Percentiles rank a stretch among this genome's conserved stretches.
Conservation (phyloP, 805 yeast species). For the Hanseniaspora taiwanica region DNA sequence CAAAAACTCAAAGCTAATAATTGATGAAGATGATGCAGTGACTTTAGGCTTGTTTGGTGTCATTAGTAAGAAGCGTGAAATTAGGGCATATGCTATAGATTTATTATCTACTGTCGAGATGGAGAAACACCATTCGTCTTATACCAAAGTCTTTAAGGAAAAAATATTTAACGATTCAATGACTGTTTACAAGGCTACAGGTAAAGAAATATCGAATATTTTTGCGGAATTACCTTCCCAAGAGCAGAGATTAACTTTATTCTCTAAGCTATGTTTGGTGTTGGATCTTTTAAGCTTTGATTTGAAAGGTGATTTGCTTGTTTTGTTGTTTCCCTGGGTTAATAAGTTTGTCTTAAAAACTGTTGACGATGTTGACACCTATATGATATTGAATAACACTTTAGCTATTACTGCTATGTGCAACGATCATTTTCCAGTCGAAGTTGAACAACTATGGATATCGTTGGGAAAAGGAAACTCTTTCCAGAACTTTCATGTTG, state of each 20-base stretch:
- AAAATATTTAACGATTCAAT: conserved; percentile 62
- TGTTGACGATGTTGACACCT: conserved; percentile 31
- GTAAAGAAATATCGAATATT: conserved; percentile 63
- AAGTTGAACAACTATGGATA: conserved; percentile 91
- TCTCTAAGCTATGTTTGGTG: conserved; percentile 58
- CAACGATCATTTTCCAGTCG: conserved; percentile 63
- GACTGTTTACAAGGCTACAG: conserved; percentile 76
- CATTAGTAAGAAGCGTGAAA: conserved; percentile 57
- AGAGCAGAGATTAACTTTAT: conserved; percentile 48
- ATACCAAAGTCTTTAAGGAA: conserved; percentile 48
- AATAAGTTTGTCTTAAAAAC: conserved; percentile 57
- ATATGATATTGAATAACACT: conserved; percentile 68
- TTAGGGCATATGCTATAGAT: conserved; percentile 60
- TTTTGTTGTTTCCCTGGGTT: conserved; percentile 86
- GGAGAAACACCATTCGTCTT: conserved; percentile 39
- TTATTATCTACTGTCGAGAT: conserved; percentile 57
- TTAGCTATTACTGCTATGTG: conserved; percentile 76
- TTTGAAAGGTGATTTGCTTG: conserved; percentile 63
- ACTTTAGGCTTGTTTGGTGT: conserved; percentile 68
- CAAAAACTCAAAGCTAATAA: conserved; percentile 27
- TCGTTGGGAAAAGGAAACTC: conserved; percentile 73
- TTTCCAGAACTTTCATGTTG: conserved; percentile 54
- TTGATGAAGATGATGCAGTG: conserved; percentile 51
- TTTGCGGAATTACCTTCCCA: conserved; percentile 49
- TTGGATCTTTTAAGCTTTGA: conserved; percentile 44